Evolutionary conservation across 2,329 filamentous ascomycete genomes (phyloP), one percentile per base, ranked within the genome.

Genomic region (Trichoderma afroharzianum): DNA sequence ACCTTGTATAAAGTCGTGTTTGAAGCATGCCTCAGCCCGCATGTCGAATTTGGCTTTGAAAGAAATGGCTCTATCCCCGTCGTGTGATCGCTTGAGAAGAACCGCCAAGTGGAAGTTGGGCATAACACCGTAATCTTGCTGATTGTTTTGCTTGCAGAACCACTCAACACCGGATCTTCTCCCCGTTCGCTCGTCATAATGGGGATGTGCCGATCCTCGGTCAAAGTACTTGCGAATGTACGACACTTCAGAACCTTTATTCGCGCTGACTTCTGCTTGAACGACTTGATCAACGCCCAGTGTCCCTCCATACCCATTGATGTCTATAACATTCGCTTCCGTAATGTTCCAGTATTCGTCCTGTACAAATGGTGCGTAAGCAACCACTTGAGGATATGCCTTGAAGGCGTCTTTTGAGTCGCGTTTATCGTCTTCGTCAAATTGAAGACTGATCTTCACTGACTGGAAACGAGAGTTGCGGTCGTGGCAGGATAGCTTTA

Each of bases 21-120:
- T 57, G 26, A 11, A 11, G 15, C 53, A 24, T 2, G 53, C 53
- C 3, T 57, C 26, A 28, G 26, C 15, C 53, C 1, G 3, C 53
- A 57, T 9, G 12, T 57, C 53, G 0, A 57, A 57, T 28, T 15
- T 14, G 2, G 53, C 53, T 30, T 1, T 30, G 26, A 57, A 57
- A 1, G 53, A 11, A 1, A 28, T 18, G 0, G 24, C 0, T 57
- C 3, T 28, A n/a, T 1, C 53, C 1, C 2, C 2, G 11, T 28
- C 0, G 24, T 15, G 24, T 18, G 53, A 57, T 28, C 53, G 53
- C 53, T 6, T 1, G 24, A 57, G 6, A 1, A 57, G 53, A 2
- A 57, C 12, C 1, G 53, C 53, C 24, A 57, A 28, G 26, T 57
- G 53, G 26, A 57, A 57, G 47, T 53, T 53, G 47, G 47, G 47